Conservation (phyloP, 345 rosid genomes). For the Eucalyptus guilfoylei region DNA sequence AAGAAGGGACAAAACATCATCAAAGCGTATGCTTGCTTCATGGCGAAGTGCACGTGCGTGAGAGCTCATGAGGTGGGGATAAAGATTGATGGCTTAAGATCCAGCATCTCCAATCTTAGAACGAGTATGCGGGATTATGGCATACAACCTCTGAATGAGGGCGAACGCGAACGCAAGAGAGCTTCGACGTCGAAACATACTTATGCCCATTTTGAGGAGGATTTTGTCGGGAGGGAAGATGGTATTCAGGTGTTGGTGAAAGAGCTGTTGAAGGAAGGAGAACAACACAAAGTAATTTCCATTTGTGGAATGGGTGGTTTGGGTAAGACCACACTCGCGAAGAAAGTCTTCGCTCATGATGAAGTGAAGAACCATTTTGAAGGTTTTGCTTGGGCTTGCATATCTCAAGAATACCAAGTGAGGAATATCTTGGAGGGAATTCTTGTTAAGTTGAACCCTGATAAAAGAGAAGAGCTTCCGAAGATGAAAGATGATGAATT, state of each 20-base stretch:
- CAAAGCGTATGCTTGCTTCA: too few relatives aligned
- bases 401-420: accelerated
- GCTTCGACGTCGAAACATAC: accelerated
- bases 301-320: too few relatives aligned
- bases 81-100: accelerated
- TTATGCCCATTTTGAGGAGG: too few relatives aligned
- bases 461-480: accelerated
- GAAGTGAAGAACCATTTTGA: accelerated
- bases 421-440: too few relatives aligned
- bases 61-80: accelerated
- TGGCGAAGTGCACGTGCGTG: too few relatives aligned
- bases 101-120: accelerated
- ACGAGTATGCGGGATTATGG: accelerated
- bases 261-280: too few relatives aligned
- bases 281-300: accelerated
- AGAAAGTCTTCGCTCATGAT: accelerated
- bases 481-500: accelerated
- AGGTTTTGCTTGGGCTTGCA: too few relatives aligned
- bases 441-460: accelerated
- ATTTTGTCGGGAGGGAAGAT: too few relatives aligned
- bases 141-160: accelerated
- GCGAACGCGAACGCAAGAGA: accelerated
- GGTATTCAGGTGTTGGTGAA: accelerated
- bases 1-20: accelerated
- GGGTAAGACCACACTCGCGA: accelerated